Conservation (phyloP, 805 yeast species). For the Metschnikowia chrysomelidarum region DNA sequence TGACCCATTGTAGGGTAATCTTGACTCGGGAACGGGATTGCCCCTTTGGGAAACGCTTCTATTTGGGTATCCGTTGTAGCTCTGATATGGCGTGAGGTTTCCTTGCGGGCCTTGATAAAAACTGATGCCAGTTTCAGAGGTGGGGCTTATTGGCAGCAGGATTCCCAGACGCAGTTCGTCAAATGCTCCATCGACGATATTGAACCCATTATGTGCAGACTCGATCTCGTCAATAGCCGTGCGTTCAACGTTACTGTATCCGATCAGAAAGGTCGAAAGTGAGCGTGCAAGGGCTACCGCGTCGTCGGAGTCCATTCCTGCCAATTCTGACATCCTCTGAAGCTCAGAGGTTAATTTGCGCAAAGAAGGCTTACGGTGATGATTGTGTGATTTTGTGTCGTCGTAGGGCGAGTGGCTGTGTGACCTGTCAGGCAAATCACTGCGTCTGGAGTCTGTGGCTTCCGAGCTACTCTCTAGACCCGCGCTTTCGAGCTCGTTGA, state of each 20-base stretch:
- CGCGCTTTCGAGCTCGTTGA: conserved; percentile 1
- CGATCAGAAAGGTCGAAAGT: conserved; percentile 66
- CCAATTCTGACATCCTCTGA: conserved; percentile 68
- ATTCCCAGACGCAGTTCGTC: conserved; percentile 2
- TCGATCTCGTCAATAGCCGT: conserved; percentile 37
- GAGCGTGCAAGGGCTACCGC: conserved; percentile 83
- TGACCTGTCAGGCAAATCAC: no score
- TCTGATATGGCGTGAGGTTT: no score
- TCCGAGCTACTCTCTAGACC: no score
- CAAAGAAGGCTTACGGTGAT: conserved; percentile 56
- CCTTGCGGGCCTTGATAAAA: no score
- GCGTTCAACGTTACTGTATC: conserved; percentile 51
- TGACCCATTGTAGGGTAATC: no score
- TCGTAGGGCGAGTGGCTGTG: no score
- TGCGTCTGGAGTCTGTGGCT: no score
- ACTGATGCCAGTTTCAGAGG: no score
- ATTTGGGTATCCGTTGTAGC: no score
- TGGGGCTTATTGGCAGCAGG: no score
- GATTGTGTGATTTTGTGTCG: conserved; percentile 2
- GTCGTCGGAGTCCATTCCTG: conserved; percentile 75
- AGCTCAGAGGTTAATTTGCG: conserved; percentile 73
- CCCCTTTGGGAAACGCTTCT: no score
- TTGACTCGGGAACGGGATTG: no score
- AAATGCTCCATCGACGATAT: conserved; percentile 5
- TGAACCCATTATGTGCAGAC: conserved; percentile 17